Evolutionary conservation across 2,329 filamentous ascomycete species (phyloP).

Genomic region (Cercospora sojina): DNA sequence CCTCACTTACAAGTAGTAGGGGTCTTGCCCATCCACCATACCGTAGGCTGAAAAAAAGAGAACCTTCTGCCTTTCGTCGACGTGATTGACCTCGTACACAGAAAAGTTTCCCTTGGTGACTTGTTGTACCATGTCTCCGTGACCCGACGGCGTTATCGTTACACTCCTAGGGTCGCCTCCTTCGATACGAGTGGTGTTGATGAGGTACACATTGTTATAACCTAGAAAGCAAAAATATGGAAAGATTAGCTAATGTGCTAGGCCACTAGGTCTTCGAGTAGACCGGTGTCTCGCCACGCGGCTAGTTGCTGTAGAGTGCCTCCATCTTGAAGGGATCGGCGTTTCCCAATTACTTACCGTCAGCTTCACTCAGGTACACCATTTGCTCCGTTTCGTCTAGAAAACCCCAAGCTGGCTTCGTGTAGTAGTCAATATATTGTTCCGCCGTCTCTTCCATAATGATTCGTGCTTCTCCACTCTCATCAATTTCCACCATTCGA

Average conservation of each 20-base stretch:
- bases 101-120: slow-evolving; percentile 10
- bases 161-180: background rate
- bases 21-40: slow-evolving; percentile 9
- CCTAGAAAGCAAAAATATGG: background rate
- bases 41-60: slow-evolving; percentile 1
- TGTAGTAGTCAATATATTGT: slow-evolving; percentile 2
- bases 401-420: slow-evolving; percentile 7
- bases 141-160: background rate
- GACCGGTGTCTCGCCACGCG: background rate
- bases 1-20: slow-evolving; percentile 7
- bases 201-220: slow-evolving; percentile 10
- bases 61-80: slow-evolving; percentile 3
- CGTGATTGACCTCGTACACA: slow-evolving; percentile 1
- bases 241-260: background rate
- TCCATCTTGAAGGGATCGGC: background rate
- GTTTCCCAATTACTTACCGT: background rate
- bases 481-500: slow-evolving; percentile 10
- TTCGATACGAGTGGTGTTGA: slow-evolving; percentile 1
- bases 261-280: background rate
- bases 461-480: background rate
- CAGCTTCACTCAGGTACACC: slow-evolving; percentile 8
- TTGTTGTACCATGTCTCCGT: background rate
- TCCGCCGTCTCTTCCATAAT: slow-evolving; percentile 9
- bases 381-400: slow-evolving; percentile 10
- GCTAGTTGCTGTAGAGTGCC: background rate